These are phyloP conservation scores for Bretschneidera sinensis DNA, from an alignment of 345 rosid species.

Conservation along the genomic window DNA sequence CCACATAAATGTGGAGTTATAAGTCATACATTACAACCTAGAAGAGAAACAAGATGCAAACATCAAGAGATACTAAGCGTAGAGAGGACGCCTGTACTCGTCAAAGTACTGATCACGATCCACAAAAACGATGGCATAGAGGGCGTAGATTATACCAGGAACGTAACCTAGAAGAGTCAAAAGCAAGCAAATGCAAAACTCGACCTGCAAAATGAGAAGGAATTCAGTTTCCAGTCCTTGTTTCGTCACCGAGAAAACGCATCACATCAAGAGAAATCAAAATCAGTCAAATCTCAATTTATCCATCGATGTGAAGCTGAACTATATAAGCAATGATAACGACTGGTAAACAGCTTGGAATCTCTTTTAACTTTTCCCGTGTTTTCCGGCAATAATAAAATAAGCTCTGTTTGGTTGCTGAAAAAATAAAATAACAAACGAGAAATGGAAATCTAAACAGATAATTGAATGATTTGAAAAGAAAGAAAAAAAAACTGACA, in stretches of 20 bases:
- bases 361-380: no score
- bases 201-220: slow-evolving; percentile 46
- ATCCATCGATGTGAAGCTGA: not conserved
- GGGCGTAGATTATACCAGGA: slow-evolving; percentile 90
- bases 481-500: slow-evolving; percentile 4
- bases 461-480: no score
- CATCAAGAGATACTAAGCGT: not conserved
- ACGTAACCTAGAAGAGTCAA: slow-evolving; percentile 79
- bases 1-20: not conserved
- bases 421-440: no score
- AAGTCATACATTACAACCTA: not conserved
- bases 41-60: not conserved
- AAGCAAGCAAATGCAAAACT: slow-evolving; percentile 73
- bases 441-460: no score
- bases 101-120: slow-evolving; percentile 75
- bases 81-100: slow-evolving; percentile 83
- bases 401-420: no score
- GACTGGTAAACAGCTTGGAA: no score
- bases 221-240: not conserved
- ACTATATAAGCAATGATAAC: no score
- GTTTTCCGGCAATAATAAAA: no score
- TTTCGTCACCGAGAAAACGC: not conserved
- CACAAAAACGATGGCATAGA: slow-evolving; percentile 74
- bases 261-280: not conserved
- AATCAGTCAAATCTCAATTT: not conserved